Evolutionary conservation across 495 filamentous ascomycete genomes (phyloP).

Genomic region (Xylaria intraflava): DNA sequence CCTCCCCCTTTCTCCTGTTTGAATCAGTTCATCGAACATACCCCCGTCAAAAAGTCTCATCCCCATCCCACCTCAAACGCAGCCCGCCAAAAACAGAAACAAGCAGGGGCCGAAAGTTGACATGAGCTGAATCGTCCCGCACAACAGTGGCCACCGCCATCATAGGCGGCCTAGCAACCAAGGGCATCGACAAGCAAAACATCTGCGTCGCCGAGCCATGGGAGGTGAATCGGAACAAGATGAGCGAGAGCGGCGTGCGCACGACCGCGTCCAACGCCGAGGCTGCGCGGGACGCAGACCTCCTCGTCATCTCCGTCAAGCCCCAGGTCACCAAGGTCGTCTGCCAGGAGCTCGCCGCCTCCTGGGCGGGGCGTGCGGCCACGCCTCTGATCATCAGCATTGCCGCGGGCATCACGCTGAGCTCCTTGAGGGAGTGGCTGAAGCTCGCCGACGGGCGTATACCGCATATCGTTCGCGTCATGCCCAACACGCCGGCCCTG

Average conservation of each 20-base stretch:
- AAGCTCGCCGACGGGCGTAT: slow-evolving; percentile 24
- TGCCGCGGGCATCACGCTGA: slow-evolving; percentile 30
- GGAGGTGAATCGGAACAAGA: slow-evolving; percentile 31
- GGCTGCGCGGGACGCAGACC: slow-evolving; percentile 22
- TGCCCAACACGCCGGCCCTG: slow-evolving; percentile 37
- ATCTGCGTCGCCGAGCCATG: slow-evolving; percentile 37
- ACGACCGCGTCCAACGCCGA: slow-evolving; percentile 31
- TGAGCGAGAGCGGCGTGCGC: slow-evolving; percentile 24
- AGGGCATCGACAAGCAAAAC: slow-evolving; percentile 33
- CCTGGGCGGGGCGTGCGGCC: slow-evolving; percentile 20
- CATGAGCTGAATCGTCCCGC: neutral
- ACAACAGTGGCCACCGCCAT: slow-evolving; percentile 30
- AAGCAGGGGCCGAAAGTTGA: neutral
- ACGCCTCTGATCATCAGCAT: slow-evolving; percentile 38
- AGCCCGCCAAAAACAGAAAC: neutral
- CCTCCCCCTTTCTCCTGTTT: too few species aligned
- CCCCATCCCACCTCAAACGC: too few species aligned
- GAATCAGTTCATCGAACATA: too few species aligned
- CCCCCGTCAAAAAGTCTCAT: neutral
- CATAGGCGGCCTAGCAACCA: slow-evolving; percentile 28
- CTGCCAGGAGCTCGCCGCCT: slow-evolving; percentile 26
- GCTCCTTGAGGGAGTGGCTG: slow-evolving; percentile 27
- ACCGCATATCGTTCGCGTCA: slow-evolving; percentile 30
- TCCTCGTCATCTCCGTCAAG: slow-evolving; percentile 34
- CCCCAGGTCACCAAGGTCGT: slow-evolving; percentile 31